Base-by-base conservation (phyloP, 805 yeast genomes). In the Hanseniaspora jakobsenii region DNA sequence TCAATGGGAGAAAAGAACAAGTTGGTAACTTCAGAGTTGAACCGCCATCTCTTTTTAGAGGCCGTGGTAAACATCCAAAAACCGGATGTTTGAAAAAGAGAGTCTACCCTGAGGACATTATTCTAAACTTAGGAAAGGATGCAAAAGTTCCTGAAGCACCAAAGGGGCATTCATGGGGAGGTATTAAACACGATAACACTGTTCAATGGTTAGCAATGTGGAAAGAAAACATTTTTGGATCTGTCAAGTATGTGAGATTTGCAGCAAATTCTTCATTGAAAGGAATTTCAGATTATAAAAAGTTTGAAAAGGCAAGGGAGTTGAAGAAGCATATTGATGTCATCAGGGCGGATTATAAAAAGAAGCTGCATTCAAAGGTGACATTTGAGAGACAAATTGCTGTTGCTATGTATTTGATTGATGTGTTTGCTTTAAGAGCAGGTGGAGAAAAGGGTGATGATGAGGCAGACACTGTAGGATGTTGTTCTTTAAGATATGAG, bases 361-460 rank as follows among this genome's bases (percentile, higher is more conserved):
- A 66, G 44, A 73, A 78, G 60, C 64, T 89, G 49, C 81, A 79
- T 53, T 79, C 81, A 51, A 75, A 73, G 50, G 59, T 80, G 29
- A 89, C 84, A 94, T 71, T 75, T 41, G 84, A 81, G 44, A 72
- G 97, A 50, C 97, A 89, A 64, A 73, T 86, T 55, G 96, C 96
- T 5, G 84, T 91, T 1, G 95, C 95, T 3, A 84, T 89, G 38
- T 89, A 89, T 61, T 70, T 89, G 38, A 87, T 89, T 56, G 97
- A 89, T 65, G 77, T 80, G 3, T 78, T 89, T 56, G 97, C 97
- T 0, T 70, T 89, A 51, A 82, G 97, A 79, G 96, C 96, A 1
- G 96, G 96, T 59, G 95, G 96, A 54, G 96, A 89, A 62, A 89
- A 89, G 60, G 81, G 89, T 9, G 97, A 89, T 3, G 97, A 89